phyloP scores from a whole-genome alignment of 2,329 filamentous ascomycete species.

The Botryotinia narcissicola region DNA sequence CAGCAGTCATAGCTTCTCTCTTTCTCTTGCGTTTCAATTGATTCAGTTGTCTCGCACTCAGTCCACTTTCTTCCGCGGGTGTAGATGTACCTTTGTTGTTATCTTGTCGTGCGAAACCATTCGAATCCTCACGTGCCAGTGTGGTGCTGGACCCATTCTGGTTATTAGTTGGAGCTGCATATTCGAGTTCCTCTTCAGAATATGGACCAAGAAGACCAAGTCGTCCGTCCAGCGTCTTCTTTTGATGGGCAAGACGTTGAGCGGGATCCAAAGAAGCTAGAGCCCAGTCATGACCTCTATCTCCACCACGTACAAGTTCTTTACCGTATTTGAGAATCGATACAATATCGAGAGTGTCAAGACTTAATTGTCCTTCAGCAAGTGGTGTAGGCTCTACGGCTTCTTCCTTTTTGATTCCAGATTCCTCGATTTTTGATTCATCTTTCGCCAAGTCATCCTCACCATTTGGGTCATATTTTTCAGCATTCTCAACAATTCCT shows the following conservation, averaged over 20 bases:
- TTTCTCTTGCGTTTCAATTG: slow-evolving; percentile 93
- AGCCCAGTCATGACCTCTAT: slow-evolving; percentile 79
- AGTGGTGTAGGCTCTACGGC: slow-evolving; percentile 47
- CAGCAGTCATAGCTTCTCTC: slow-evolving; percentile 81
- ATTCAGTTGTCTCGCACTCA: slow-evolving; percentile 93
- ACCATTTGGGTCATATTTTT: slow-evolving; percentile 82
- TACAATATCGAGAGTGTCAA: slow-evolving; percentile 73
- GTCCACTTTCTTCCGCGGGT: slow-evolving; percentile 60
- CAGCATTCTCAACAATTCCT: slow-evolving; percentile 87
- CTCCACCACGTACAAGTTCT: slow-evolving; percentile 76
- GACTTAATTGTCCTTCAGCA: slow-evolving; percentile 59
- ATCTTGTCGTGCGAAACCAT: slow-evolving; percentile 44
- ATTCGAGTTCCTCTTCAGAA: slow-evolving; percentile 76
- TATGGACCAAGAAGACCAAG: slow-evolving; percentile 82
- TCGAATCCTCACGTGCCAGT: slow-evolving; percentile 27
- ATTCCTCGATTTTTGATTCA: slow-evolving; percentile 44
- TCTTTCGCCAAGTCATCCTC: slow-evolving; percentile 57
- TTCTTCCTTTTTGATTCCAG: slow-evolving; percentile 59
- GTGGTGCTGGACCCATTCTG: slow-evolving; percentile 31
- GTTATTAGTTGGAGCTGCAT: slow-evolving; percentile 49
- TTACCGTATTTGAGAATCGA: slow-evolving; percentile 81
- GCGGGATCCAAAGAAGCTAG: slow-evolving; percentile 79
- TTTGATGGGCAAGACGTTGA: slow-evolving; percentile 78
- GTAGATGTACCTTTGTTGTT: slow-evolving; percentile 21
- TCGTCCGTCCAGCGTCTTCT: slow-evolving; percentile 79